phyloP scores from a whole-genome alignment of 345 rosid genomes.

The Cardamine chenopodiifolia region DNA sequence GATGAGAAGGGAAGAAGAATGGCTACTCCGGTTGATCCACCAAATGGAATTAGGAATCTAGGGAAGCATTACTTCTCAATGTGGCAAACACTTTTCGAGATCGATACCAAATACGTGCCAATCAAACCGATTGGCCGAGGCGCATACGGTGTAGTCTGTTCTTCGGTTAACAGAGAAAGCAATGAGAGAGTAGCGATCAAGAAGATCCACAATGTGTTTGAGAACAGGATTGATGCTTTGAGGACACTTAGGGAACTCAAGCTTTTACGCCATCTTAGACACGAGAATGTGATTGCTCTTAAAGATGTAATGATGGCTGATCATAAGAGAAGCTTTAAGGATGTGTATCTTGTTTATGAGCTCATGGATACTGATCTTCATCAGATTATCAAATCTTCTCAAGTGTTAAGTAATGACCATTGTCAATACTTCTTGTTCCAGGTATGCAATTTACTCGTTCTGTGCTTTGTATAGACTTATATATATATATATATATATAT shows the following conservation, averaged over 20 bases:
- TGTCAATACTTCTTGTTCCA: conserved; percentile 86
- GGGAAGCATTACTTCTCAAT: conserved; percentile 85
- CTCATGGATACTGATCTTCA: conserved; percentile 92
- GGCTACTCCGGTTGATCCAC: conserved; percentile 92
- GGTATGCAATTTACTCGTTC: conserved; percentile 42
- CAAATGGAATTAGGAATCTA: conserved; percentile 57
- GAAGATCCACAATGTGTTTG: conserved; percentile 80
- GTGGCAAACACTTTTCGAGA: conserved; percentile 91
- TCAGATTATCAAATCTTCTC: conserved; percentile 87
- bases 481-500: neutral
- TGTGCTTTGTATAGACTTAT: neutral
- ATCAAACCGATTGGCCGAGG: conserved; percentile 90
- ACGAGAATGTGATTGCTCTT: conserved; percentile 79
- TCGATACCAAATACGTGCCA: conserved; percentile 83
- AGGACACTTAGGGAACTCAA: conserved; percentile 80
- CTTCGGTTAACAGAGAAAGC: conserved; percentile 70
- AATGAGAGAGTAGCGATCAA: conserved; percentile 86
- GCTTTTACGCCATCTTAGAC: conserved; percentile 78
- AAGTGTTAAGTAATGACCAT: conserved; percentile 73
- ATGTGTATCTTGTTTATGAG: conserved; percentile 88
- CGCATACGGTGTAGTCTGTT: conserved; percentile 84
- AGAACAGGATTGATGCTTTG: conserved; percentile 71
- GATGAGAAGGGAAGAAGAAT: conserved; percentile 45
- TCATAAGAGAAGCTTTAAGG: conserved; percentile 66
- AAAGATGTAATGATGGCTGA: conserved; percentile 88